phyloP scores from a whole-genome alignment of 371 early-diverging fungal species.

The Saksenaea vasiformis region DNA sequence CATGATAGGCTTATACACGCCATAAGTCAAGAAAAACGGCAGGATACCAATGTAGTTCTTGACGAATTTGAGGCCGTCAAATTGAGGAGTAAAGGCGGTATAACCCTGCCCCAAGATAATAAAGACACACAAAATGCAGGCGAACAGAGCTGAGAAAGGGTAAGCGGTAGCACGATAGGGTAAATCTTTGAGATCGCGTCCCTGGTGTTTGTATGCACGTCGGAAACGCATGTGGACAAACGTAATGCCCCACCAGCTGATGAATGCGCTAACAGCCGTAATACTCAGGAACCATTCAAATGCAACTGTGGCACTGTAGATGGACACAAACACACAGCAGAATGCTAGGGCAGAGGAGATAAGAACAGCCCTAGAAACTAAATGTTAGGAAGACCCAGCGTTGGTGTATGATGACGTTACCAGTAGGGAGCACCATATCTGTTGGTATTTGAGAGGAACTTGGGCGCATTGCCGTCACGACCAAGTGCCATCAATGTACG shows the following conservation, averaged over 20 bases:
- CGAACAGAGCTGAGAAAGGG: conserved; percentile 62
- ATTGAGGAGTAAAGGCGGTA: conserved; percentile 30
- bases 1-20: conserved; percentile 41
- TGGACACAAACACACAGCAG: conserved; percentile 49
- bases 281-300: conserved; percentile 72
- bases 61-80: conserved; percentile 19
- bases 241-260: conserved; percentile 76
- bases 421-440: conserved; percentile 56
- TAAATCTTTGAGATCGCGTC: conserved; percentile 56
- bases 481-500: conserved; percentile 63
- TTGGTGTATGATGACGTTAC: background rate
- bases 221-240: conserved; percentile 79
- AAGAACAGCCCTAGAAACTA: conserved; percentile 32
- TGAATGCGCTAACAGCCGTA: conserved; percentile 68
- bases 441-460: conserved; percentile 43
- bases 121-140: conserved; percentile 39
- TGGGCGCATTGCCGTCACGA: conserved; percentile 62
- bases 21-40: conserved; percentile 36
- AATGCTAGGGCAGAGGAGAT: conserved; percentile 57
- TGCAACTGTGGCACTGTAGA: conserved; percentile 48
- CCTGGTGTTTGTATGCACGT: conserved; percentile 68
- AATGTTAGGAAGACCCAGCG: background rate
- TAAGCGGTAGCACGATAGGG: conserved; percentile 70
- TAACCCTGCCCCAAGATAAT: conserved; percentile 57
- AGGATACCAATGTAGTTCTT: conserved; percentile 38